phyloP scores from a whole-genome alignment of 306 rosid species.

The Carpinus viminea region DNA sequence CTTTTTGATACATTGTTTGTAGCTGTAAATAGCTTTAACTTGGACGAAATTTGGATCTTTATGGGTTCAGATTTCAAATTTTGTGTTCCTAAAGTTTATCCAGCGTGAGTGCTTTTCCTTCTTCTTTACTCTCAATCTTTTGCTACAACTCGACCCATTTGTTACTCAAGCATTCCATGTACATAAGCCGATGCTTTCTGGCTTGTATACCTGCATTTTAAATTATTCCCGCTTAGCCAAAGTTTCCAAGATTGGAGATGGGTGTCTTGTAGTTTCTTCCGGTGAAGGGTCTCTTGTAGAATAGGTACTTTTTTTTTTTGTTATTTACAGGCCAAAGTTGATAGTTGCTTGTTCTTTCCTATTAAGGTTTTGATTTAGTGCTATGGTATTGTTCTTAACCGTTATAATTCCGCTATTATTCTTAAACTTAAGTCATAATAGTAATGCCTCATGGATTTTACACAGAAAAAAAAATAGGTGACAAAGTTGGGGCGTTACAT shows the following conservation, averaged over 20 bases:
- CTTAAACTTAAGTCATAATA: no score
- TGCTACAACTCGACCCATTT: background rate
- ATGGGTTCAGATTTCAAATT: slow-evolving; percentile 7
- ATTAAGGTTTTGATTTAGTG: no score
- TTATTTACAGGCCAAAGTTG: no score
- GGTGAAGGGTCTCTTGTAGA: background rate
- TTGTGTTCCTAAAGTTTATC: slow-evolving; percentile 20
- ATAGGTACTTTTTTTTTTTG: no score
- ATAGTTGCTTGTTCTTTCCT: no score
- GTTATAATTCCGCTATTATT: no score
- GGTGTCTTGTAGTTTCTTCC: background rate
- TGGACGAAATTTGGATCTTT: slow-evolving; percentile 13
- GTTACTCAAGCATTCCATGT: background rate
- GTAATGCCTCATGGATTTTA: no score
- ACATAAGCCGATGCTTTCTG: background rate
- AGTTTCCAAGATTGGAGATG: background rate
- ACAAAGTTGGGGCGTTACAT: no score
- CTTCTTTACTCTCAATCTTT: background rate
- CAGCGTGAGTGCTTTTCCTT: background rate
- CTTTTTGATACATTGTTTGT: background rate
- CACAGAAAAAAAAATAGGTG: no score
- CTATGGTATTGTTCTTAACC: no score
- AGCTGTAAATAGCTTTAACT: slow-evolving; percentile 3
- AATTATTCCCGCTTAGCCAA: background rate
- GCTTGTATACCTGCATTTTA: background rate